phyloP scores from a whole-genome alignment of 495 filamentous ascomycete species.

The Penicillium atrosanguineum region DNA sequence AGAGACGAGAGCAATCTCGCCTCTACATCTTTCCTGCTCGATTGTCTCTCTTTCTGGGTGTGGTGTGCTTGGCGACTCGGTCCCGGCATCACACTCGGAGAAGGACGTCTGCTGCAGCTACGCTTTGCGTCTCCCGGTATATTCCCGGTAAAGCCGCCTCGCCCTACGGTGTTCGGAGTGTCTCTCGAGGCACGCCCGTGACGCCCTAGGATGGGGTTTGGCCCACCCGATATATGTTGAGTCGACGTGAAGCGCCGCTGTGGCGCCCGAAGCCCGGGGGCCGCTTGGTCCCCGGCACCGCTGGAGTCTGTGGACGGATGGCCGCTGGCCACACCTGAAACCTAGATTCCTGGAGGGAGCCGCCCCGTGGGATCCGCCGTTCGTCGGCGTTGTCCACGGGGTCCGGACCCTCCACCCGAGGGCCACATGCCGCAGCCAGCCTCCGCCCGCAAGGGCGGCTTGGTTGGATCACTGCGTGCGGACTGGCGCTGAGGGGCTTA shows the following conservation, averaged over 20 bases:
- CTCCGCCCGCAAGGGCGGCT: too few species aligned
- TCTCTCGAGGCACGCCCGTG: too few species aligned
- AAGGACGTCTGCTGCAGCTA: background rate
- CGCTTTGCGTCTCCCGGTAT: background rate
- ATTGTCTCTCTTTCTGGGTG: background rate
- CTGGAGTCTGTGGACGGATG: conserved; percentile 54
- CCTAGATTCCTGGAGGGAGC: conserved; percentile 42
- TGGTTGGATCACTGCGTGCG: too few species aligned
- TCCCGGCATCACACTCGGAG: background rate
- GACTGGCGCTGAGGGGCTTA: conserved; percentile 36
- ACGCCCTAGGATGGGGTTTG: too few species aligned
- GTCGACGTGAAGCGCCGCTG: background rate
- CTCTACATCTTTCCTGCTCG: conserved; percentile 5
- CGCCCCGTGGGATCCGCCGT: conserved; percentile 5
- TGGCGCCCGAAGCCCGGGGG: conserved; percentile 21
- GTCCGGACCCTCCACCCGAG: too few species aligned
- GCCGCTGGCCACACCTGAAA: conserved; percentile 41
- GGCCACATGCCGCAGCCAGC: too few species aligned
- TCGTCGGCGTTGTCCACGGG: too few species aligned
- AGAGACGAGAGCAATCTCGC: conserved; percentile 6
- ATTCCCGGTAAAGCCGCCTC: too few species aligned
- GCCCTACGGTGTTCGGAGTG: background rate
- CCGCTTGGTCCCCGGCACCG: conserved; percentile 20
- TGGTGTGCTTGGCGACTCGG: too few species aligned
- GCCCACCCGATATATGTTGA: too few species aligned